These are phyloP conservation scores for Pseudogymnoascus sp. DNA, from an alignment of 2,329 filamentous ascomycete genomes.

Conservation along the genomic window DNA sequence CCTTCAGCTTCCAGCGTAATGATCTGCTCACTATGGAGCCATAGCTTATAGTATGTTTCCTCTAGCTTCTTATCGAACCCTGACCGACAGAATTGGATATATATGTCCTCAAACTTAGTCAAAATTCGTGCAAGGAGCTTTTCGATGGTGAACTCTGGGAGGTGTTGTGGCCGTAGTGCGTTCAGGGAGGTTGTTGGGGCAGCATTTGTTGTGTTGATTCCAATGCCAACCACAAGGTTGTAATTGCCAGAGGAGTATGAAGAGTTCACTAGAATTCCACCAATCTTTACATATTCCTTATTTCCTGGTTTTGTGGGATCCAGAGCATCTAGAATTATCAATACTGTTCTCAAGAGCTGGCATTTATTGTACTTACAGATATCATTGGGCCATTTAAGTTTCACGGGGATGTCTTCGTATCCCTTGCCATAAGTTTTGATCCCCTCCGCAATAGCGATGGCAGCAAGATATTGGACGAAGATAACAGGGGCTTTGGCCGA, in stretches of 20 bases:
- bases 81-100: conserved; percentile 61
- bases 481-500: conserved; percentile 69
- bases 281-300: conserved; percentile 71
- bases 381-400: conserved; percentile 97
- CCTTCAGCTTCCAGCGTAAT: conserved; percentile 73
- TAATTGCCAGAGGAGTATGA: conserved; percentile 69
- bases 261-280: conserved; percentile 86
- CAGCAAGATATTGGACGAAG: conserved; percentile 88
- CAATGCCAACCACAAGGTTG: conserved; percentile 77
- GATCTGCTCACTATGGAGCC: conserved; percentile 71
- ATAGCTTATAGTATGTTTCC: conserved; percentile 67
- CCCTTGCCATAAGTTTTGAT: conserved; percentile 70
- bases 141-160: conserved; percentile 59
- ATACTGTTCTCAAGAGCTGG: not conserved
- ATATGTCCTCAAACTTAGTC: conserved; percentile 67
- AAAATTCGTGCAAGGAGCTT: conserved; percentile 74
- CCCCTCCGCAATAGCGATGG: conserved; percentile 76
- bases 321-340: conserved; percentile 44
- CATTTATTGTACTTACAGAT: conserved; percentile 49
- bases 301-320: conserved; percentile 47
- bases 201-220: conserved; percentile 75
- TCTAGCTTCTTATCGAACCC: conserved; percentile 72
- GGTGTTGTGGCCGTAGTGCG: conserved; percentile 50
- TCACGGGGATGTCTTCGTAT: conserved; percentile 68
- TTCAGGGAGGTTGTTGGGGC: conserved; percentile 83